phyloP scores from a whole-genome alignment of 2,329 filamentous ascomycete genomes.

The Teratosphaeria pseudoeucalypti region DNA sequence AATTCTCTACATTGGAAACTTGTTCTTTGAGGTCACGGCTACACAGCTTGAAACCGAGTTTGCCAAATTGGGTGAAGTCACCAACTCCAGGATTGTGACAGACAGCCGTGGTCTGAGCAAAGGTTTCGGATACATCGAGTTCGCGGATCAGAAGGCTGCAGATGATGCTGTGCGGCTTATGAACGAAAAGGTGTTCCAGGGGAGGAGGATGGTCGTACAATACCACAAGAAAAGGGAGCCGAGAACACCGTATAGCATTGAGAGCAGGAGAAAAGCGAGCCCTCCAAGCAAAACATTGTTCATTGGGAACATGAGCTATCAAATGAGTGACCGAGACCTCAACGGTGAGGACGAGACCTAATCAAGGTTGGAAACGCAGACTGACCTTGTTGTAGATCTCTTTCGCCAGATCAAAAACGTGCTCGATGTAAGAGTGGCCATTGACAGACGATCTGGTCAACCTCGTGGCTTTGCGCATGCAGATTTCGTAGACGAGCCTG shows the following conservation, averaged over 20 bases:
- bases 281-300: conserved; percentile 58
- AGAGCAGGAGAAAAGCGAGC: conserved; percentile 16
- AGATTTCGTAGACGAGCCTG: conserved; percentile 61
- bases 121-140: conserved; percentile 61
- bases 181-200: conserved; percentile 52
- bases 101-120: conserved; percentile 57
- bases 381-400: conserved; percentile 36
- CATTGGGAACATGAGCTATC: conserved; percentile 77
- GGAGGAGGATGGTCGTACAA: conserved; percentile 53
- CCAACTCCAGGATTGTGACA: conserved; percentile 44
- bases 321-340: conserved; percentile 74
- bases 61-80: conserved; percentile 46
- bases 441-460: conserved; percentile 70
- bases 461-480: conserved; percentile 76
- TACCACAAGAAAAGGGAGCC: conserved; percentile 35
- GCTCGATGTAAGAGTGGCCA: conserved; percentile 66
- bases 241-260: background rate
- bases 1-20: conserved; percentile 57
- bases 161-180: conserved; percentile 46
- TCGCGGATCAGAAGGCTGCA: conserved; percentile 44
- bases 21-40: conserved; percentile 57
- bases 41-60: conserved; percentile 52
- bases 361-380: background rate
- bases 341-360: conserved; percentile 36
- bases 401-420: conserved; percentile 63